phyloP scores from a whole-genome alignment of 306 rosid species.

The Cucurbita pepo region DNA sequence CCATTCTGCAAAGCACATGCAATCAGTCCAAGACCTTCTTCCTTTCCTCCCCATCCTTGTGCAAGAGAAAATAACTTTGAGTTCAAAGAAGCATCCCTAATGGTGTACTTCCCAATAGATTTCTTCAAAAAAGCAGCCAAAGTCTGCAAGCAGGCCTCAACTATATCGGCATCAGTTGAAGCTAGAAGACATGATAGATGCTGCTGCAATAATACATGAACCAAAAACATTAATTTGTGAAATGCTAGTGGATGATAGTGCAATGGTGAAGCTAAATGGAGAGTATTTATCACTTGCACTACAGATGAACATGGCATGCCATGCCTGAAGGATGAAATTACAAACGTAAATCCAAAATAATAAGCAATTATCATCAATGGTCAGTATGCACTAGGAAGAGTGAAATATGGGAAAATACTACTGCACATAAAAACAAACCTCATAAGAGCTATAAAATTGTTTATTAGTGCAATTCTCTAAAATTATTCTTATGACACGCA shows the following conservation, averaged over 20 bases:
- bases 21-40: conserved; percentile 94
- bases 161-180: conserved; percentile 87
- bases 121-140: conserved; percentile 82
- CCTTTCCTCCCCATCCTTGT: conserved; percentile 99
- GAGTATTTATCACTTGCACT: background rate
- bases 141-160: conserved; percentile 88
- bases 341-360: background rate
- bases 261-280: background rate
- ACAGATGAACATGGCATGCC: background rate
- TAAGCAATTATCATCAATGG: background rate
- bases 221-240: conserved; percentile 3
- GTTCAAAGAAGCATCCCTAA: conserved; percentile 66
- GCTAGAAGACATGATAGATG: conserved; percentile 92
- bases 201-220: conserved; percentile 60
- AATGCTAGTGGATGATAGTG: background rate
- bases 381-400: background rate
- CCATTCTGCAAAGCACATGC: conserved; percentile 56
- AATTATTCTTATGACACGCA: conserved; percentile 69
- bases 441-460: conserved; percentile 88
- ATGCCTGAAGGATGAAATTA: background rate
- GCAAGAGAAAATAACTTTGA: conserved; percentile 82
- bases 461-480: conserved; percentile 94
- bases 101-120: conserved; percentile 74
- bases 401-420: background rate
- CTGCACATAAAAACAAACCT: conserved; percentile 33